phyloP scores from a whole-genome alignment of 192 early-diverging fungal genomes.

The Coemansia sp. region DNA sequence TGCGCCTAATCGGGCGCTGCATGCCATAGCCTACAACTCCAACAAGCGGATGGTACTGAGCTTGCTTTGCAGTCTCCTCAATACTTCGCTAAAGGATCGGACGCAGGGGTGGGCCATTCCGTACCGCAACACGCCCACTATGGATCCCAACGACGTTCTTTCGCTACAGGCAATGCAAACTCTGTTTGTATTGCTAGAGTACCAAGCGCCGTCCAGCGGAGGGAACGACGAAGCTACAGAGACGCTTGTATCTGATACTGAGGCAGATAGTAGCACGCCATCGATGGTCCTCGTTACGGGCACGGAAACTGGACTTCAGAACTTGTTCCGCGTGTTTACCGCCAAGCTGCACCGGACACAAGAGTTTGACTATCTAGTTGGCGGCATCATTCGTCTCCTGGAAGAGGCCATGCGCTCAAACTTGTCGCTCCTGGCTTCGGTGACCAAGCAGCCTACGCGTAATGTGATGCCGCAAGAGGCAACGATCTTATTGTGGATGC shows the following conservation, averaged over 20 bases:
- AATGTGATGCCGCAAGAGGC: slow-evolving; percentile 62
- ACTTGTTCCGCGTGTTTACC: slow-evolving; percentile 77
- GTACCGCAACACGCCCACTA: slow-evolving; percentile 81
- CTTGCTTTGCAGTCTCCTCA: slow-evolving; percentile 83
- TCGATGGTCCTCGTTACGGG: slow-evolving; percentile 42
- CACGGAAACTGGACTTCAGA: slow-evolving; percentile 55
- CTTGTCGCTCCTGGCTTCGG: slow-evolving; percentile 45
- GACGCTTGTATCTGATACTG: not conserved
- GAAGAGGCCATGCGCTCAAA: slow-evolving; percentile 71
- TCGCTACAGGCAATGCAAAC: slow-evolving; percentile 71
- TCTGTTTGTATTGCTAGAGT: slow-evolving; percentile 67
- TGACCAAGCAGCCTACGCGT: slow-evolving; percentile 36
- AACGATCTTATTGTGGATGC: slow-evolving; percentile 83
- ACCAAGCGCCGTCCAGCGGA: slow-evolving; percentile 52
- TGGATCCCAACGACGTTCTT: slow-evolving; percentile 72
- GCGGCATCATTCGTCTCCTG: slow-evolving; percentile 78
- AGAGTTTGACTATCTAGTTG: slow-evolving; percentile 81
- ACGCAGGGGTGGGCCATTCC: slow-evolving; percentile 85
- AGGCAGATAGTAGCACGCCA: slow-evolving; percentile 28
- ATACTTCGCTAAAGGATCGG: slow-evolving; percentile 81
- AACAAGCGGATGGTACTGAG: slow-evolving; percentile 70
- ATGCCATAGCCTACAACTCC: slow-evolving; percentile 41
- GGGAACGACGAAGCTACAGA: not conserved
- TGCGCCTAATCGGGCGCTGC: slow-evolving; percentile 38
- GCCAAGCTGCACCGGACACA: slow-evolving; percentile 79